Evolutionary conservation across 768 basidiomycete species (phyloP).

Genomic region (Tricholoma flavovirens): DNA sequence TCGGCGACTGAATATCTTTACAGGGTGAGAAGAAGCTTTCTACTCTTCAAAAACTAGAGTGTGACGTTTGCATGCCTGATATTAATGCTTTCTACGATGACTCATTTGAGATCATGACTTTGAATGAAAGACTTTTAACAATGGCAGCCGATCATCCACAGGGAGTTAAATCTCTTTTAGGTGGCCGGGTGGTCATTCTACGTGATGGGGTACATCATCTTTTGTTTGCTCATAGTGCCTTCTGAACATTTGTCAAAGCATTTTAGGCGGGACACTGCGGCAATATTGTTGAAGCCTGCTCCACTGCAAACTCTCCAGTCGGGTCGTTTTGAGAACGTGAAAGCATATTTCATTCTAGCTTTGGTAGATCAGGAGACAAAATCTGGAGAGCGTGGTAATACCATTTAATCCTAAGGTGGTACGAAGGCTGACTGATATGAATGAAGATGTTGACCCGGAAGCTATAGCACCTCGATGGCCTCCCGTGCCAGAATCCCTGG

Average conservation of each 20-base stretch:
- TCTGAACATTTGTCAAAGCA: conserved; percentile 44
- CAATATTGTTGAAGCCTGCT: conserved; percentile 64
- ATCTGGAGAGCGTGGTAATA: conserved; percentile 44
- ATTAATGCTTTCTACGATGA: conserved; percentile 76
- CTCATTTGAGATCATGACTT: conserved; percentile 51
- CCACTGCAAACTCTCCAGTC: conserved; percentile 39
- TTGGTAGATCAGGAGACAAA: conserved; percentile 64
- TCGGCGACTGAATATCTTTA: conserved; percentile 2
- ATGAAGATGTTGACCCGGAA: conserved; percentile 50
- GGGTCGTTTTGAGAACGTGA: conserved; percentile 42
- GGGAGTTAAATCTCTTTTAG: conserved; percentile 58
- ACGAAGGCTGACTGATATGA: neutral
- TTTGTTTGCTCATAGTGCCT: neutral
- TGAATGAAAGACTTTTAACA: conserved; percentile 57
- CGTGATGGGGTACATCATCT: conserved; percentile 62
- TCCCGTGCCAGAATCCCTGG: conserved; percentile 40
- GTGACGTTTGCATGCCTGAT: conserved; percentile 62
- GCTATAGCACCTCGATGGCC: conserved; percentile 78
- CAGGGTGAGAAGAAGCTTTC: conserved; percentile 71
- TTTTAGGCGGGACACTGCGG: conserved; percentile 64
- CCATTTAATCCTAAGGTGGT: neutral
- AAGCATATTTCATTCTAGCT: conserved; percentile 64
- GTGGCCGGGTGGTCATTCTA: conserved; percentile 80
- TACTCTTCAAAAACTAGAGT: conserved; percentile 58
- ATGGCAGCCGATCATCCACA: conserved; percentile 56